Evolutionary conservation across 176 grass and related monocot genomes (phyloP).

Genomic region (Phoenix roebelenii): DNA sequence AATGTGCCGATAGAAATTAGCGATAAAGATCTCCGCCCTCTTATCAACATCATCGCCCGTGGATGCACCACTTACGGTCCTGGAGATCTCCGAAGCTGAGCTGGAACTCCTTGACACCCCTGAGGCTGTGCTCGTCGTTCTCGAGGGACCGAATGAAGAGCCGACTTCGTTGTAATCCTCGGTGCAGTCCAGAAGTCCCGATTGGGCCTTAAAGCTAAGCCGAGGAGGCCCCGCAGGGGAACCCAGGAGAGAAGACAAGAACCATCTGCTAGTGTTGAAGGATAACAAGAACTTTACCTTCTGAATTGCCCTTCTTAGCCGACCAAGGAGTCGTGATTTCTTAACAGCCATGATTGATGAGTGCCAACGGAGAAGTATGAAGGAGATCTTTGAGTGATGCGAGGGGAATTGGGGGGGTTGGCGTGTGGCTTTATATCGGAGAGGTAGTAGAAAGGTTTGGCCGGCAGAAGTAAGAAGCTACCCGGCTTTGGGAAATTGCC

Average conservation of each 20-base stretch:
- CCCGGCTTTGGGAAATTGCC: background rate
- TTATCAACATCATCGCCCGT: constrained; percentile 37
- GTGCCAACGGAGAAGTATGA: too few relatives aligned
- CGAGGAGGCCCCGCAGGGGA: background rate
- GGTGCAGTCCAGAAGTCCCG: constrained; percentile 42
- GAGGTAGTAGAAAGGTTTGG: background rate
- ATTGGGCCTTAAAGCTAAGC: constrained; percentile 35
- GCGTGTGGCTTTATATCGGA: too few relatives aligned
- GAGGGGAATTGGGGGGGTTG: too few relatives aligned
- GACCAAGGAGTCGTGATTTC: constrained; percentile 19
- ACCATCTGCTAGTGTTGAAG: constrained; percentile 56
- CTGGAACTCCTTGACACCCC: constrained; percentile 31
- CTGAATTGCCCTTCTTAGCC: constrained; percentile 34
- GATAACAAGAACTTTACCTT: constrained; percentile 71
- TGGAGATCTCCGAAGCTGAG: constrained; percentile 11
- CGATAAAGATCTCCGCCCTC: constrained; percentile 57
- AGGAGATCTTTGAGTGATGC: too few relatives aligned
- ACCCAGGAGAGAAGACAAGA: constrained; percentile 27
- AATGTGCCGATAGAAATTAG: constrained; percentile 48
- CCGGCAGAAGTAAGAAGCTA: background rate
- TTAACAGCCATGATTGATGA: background rate
- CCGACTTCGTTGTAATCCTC: background rate
- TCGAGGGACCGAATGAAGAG: background rate
- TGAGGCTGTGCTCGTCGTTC: background rate
- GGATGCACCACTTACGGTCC: constrained; percentile 13